These are phyloP conservation scores for Cryphonectria carpinicola DNA, from an alignment of 2,329 filamentous ascomycete genomes.

Conservation along the genomic window DNA sequence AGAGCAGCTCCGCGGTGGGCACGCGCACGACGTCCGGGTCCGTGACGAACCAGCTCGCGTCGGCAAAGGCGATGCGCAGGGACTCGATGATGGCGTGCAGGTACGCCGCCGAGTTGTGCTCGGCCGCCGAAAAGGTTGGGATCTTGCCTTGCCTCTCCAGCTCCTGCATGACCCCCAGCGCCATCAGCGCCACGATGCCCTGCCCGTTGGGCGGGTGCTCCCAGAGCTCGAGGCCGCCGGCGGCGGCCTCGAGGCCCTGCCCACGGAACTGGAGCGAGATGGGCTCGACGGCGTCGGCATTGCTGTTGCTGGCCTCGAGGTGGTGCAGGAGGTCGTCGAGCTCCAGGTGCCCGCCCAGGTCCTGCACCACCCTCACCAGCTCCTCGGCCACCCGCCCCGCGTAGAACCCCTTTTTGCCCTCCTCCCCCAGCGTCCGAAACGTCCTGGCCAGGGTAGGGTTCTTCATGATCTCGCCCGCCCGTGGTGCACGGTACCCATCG, in stretches of 20 bases:
- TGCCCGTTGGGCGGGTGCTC: constrained; percentile 97
- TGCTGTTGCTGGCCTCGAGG: constrained; percentile 59
- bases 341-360: constrained; percentile 76
- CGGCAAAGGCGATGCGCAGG: constrained; percentile 86
- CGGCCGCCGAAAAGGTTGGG: constrained; percentile 66
- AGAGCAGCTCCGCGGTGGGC: constrained; percentile 71
- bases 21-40: constrained; percentile 77
- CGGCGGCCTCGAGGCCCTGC: constrained; percentile 50
- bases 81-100: constrained; percentile 88
- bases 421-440: constrained; percentile 74
- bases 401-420: constrained; percentile 93
- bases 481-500: constrained; percentile 74
- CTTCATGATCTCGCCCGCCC: constrained; percentile 84
- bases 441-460: constrained; percentile 82
- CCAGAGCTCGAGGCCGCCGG: constrained; percentile 73
- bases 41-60: constrained; percentile 87
- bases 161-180: constrained; percentile 87
- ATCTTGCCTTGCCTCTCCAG: constrained; percentile 78
- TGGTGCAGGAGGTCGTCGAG: constrained; percentile 82
- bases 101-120: constrained; percentile 82
- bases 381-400: constrained; percentile 80
- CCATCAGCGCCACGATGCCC: constrained; percentile 93
- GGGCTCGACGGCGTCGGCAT: constrained; percentile 73
- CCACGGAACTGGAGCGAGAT: constrained; percentile 81
- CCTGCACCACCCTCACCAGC: constrained; percentile 75